These are phyloP conservation scores for Gryganskiella cystojenkinii DNA, from an alignment of 192 early-diverging fungal species.

Conservation along the genomic window DNA sequence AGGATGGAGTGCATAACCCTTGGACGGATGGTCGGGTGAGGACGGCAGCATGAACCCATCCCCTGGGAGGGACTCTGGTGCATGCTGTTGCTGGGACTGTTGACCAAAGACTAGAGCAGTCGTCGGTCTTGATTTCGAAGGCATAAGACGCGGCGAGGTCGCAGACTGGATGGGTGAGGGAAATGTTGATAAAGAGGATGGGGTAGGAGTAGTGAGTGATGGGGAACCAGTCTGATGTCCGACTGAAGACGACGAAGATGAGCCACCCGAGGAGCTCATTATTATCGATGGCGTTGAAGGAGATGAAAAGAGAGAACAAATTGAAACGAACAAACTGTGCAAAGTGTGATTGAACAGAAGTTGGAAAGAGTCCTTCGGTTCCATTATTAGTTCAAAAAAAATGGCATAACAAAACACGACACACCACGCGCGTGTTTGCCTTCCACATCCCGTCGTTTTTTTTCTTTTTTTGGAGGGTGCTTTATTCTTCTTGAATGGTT, in stretches of 20 bases:
- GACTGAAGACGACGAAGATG: no score
- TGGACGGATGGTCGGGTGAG: not conserved
- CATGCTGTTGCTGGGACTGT: slow-evolving; percentile 26
- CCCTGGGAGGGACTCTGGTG: slow-evolving; percentile 34
- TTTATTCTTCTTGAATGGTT: slow-evolving; percentile 8
- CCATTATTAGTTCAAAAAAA: no score
- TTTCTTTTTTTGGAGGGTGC: no score
- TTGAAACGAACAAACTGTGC: no score
- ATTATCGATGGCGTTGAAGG: no score
- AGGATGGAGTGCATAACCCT: not conserved
- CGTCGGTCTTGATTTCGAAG: slow-evolving; percentile 37
- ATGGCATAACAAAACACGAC: no score
- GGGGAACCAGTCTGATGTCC: not conserved
- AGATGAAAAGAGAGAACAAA: no score
- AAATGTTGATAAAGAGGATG: not conserved
- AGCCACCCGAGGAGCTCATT: no score
- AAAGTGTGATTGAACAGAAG: no score
- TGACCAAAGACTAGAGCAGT: slow-evolving; percentile 39
- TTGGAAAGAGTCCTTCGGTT: no score
- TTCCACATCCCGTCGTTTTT: no score
- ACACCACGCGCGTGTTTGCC: no score
- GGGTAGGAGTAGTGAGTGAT: not conserved
- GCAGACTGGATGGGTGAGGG: slow-evolving; percentile 32
- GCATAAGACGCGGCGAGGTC: slow-evolving; percentile 47
- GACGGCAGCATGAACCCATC: slow-evolving; percentile 41